Evolutionary conservation across 1,284 basidiomycete genomes (phyloP), one percentile per base, ranked within the genome.

Genomic region (Trichosporon faecale): DNA sequence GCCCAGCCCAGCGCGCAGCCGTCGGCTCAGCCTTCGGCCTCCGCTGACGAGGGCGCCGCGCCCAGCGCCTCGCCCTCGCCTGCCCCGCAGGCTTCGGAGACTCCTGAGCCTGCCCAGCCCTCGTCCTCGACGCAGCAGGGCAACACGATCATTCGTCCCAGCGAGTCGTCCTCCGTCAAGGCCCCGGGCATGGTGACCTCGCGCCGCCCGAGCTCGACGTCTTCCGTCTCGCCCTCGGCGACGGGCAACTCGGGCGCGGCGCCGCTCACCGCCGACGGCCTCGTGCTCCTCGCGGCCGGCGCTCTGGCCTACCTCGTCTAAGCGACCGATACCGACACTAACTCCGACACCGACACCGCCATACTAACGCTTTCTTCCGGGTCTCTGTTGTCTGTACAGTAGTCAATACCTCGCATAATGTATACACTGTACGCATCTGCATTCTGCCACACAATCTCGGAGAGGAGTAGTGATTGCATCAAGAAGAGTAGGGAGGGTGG

Each of bases 381-480:
- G 25, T 60, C 25, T 60, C 55, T 60, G 25, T 31, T 60, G 55
- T 61, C 57, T 61, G 57, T 61, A 61, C 57, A 61, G 57, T 61
- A 16, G 16, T 8, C 14, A 25, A 27, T n/a, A 31, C 29, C 9
- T 33, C 14, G 27, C 29, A 61, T 31, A 12, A 61, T 61, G 57
- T 61, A 61, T 61, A 29, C 23, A 55, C 57, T 61, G 57, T 61
- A 31, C 57, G 18, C 27, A 61, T 61, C 57, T 16, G 27, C 57
- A 5, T 21, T 7, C 46, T 6, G 18, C 4, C 2, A 49, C 46
- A 21, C 46, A 21, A 49, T n/a, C 18, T 21, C 46, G 6, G 46
- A 21, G 21, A 44, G 40, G 18, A n/a, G 18, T 18, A 6, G 40
- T n/a, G 40, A 18, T 18, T 44, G 18, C 37, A n/a, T 44, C 40